Base-by-base conservation (phyloP, 2,329 filamentous ascomycete genomes). In the Ceratocystis lukuohia region DNA sequence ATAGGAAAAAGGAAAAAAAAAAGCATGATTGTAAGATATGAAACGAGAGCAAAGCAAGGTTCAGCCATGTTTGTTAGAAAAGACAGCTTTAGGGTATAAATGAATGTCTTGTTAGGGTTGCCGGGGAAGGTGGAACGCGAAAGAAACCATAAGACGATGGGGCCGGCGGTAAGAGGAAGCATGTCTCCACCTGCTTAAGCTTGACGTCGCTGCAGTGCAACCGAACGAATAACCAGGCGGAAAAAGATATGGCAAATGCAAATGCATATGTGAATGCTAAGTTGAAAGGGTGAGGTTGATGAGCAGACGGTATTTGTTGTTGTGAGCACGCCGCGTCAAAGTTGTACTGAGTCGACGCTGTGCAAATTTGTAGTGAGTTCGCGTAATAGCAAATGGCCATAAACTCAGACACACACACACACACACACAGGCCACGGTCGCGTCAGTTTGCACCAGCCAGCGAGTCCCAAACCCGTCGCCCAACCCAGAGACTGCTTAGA, bases 401-500 rank as follows among this genome's bases (percentile, higher is more conserved):
- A 5, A 41, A 41, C 12, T 15, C 37, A 41, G 33, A 12, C 33
- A 37, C n/a, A 50, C 5, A 25, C 5, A 10, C 33, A 37, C 17
- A 50, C 5, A 25, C 6, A 56, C 25, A 30, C 22, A 33, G 53
- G 53, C 53, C 53, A 37, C 28, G 28, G 28, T 12, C 56, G 56
- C 28, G 56, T 59, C 56, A 5, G 12, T 8, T 37, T n/a, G 25
- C 5, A n/a, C n/a, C 10, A 33, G 53, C 10, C 22, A 15, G 10
- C 37, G 57, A 41, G 20, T 41, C n/a, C 6, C 20, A 33, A 10
- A 1, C n/a, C 1, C 48, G 22, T 2, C 4, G 48, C 12, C 41
- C 28, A 61, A 5, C 20, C 46, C n/a, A 5, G 25, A 6, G 33
- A 7, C 22, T 28, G 41, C 66, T 74, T 79, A 84, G 71, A 83